Percentiles rank a stretch among this genome's conserved stretches.
These are phyloP conservation scores for Saksenaea oblongispora DNA, from an alignment of 371 early-diverging fungal species.

Conservation along the genomic window DNA sequence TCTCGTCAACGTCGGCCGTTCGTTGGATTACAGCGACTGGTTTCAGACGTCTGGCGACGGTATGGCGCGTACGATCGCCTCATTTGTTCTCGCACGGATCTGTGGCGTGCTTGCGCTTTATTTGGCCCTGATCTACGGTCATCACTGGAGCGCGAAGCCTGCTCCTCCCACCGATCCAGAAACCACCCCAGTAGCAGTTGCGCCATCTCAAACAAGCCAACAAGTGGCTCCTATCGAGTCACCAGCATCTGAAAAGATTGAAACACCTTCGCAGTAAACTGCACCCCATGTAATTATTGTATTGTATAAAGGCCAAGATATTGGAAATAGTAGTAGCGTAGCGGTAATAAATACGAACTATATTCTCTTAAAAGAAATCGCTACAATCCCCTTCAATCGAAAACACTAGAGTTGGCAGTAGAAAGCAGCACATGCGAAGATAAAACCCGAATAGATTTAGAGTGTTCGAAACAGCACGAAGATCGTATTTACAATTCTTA, in stretches of 20 bases:
- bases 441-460: neutral
- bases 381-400: no score
- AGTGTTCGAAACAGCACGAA: neutral
- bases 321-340: no score
- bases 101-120: neutral
- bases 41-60: neutral
- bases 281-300: no score
- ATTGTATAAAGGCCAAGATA: no score
- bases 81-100: neutral
- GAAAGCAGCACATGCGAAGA: neutral
- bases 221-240: no score
- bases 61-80: neutral
- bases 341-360: no score
- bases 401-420: no score
- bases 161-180: neutral
- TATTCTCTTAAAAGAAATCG: no score
- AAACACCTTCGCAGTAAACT: no score
- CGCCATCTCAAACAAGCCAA: neutral
- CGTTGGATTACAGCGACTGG: neutral
- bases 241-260: no score
- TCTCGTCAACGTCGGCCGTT: neutral
- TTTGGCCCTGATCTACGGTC: neutral
- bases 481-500: neutral
- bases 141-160: neutral
- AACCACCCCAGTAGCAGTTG: neutral